phyloP scores from a whole-genome alignment of 495 filamentous ascomycete genomes.

The Aspergillus hancockii region DNA sequence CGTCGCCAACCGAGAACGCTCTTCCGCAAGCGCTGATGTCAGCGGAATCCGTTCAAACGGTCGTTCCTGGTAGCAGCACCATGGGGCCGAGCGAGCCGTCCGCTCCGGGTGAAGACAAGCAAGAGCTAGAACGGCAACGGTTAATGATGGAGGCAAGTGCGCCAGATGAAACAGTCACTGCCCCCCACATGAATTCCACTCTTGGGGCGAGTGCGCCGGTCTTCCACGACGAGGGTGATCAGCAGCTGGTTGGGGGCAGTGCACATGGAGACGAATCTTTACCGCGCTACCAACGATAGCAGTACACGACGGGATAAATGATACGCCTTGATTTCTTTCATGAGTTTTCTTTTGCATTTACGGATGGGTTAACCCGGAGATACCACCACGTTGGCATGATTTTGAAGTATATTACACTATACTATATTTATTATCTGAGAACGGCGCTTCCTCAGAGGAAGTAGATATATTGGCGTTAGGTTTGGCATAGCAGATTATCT shows the following conservation, averaged over 20 bases:
- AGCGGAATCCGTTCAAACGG: slow-evolving; percentile 43
- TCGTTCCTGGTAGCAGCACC: slow-evolving; percentile 27
- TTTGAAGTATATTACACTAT: background rate
- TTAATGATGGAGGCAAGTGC: slow-evolving; percentile 72
- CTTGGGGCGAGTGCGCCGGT: slow-evolving; percentile 64
- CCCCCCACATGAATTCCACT: slow-evolving; percentile 46
- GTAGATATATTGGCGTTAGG: slow-evolving; percentile 7
- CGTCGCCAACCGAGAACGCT: slow-evolving; percentile 24
- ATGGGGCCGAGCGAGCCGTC: slow-evolving; percentile 18
- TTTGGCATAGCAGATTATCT: slow-evolving; percentile 4
- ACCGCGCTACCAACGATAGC: slow-evolving; percentile 49
- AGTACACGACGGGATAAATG: background rate
- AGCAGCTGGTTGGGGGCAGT: slow-evolving; percentile 40
- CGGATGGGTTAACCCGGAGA: slow-evolving; percentile 24
- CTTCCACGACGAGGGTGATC: slow-evolving; percentile 63
- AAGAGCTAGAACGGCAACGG: slow-evolving; percentile 76
- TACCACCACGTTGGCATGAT: slow-evolving; percentile 24
- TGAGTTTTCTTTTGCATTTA: slow-evolving; percentile 23
- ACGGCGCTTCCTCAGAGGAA: slow-evolving; percentile 4
- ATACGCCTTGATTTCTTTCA: slow-evolving; percentile 1
- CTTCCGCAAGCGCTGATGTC: slow-evolving; percentile 40
- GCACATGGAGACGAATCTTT: slow-evolving; percentile 49
- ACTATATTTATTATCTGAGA: slow-evolving; percentile 8
- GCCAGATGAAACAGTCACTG: slow-evolving; percentile 48
- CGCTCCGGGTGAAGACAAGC: slow-evolving; percentile 68